Conservation (phyloP, 1,284 basidiomycete genomes). For the Abortiporus biennis region DNA sequence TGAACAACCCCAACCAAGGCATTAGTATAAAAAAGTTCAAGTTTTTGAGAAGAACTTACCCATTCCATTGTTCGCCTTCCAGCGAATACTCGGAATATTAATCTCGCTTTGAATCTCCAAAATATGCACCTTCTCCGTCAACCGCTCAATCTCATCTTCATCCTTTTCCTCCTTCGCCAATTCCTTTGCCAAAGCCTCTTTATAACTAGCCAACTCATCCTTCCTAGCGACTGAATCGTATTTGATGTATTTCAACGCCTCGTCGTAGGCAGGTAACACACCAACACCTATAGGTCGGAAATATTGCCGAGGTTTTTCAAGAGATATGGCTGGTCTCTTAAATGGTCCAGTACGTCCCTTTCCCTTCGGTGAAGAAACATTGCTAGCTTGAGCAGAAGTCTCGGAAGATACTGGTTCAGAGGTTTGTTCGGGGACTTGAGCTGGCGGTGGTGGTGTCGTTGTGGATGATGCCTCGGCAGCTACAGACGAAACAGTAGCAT, state of each 20-base stretch:
- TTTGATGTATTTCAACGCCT: slow-evolving; percentile 65
- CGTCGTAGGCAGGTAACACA: slow-evolving; percentile 76
- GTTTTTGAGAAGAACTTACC: slow-evolving; percentile 39
- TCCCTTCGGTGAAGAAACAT: too few species aligned
- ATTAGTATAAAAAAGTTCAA: slow-evolving; percentile 2
- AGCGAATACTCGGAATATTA: slow-evolving; percentile 75
- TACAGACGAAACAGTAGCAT: too few species aligned
- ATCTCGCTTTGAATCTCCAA: slow-evolving; percentile 49
- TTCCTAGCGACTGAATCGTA: slow-evolving; percentile 39
- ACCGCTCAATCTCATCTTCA: slow-evolving; percentile 33
- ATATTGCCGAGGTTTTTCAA: slow-evolving; percentile 52
- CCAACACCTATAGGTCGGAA: slow-evolving; percentile 62
- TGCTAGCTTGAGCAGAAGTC: too few species aligned
- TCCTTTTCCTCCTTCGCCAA: slow-evolving; percentile 17
- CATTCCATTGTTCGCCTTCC: slow-evolving; percentile 72
- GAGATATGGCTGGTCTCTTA: slow-evolving; percentile 41
- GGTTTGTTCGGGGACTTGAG: too few species aligned
- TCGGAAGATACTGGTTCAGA: too few species aligned
- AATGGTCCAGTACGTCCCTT: slow-evolving; percentile 16
- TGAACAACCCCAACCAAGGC: slow-evolving; percentile 20
- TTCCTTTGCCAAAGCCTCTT: slow-evolving; percentile 23
- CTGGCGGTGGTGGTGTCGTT: too few species aligned
- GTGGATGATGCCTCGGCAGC: too few species aligned
- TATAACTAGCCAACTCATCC: slow-evolving; percentile 38
- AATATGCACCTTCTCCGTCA: slow-evolving; percentile 31